These are phyloP conservation scores for Hordeum marinum DNA, from an alignment of 176 grass and related monocot genomes.

Conservation along the genomic window DNA sequence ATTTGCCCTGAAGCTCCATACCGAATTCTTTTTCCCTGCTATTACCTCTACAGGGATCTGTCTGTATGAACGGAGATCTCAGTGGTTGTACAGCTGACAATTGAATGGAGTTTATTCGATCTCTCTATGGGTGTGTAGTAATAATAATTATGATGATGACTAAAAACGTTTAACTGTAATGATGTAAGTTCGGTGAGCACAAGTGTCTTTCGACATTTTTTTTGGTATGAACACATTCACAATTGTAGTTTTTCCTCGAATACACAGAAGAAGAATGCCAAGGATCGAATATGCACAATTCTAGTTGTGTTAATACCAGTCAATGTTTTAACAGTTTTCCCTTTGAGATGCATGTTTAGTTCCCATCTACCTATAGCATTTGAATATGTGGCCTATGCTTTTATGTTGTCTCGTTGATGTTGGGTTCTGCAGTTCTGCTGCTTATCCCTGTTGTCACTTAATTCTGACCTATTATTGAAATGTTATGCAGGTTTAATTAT, in stretches of 20 bases:
- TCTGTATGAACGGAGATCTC: background rate
- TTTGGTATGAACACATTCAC: background rate
- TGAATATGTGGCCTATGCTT: background rate
- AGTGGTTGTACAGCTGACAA: background rate
- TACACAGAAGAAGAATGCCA: background rate
- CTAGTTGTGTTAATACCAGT: background rate
- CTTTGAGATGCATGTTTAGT: background rate
- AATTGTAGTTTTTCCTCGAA: background rate
- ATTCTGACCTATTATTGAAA: background rate
- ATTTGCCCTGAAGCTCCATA: background rate
- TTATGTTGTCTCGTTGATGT: background rate
- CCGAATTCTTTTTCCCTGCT: background rate
- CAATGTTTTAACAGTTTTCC: background rate
- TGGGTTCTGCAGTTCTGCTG: background rate
- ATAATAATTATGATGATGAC: background rate
- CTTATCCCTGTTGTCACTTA: background rate
- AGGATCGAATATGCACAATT: background rate
- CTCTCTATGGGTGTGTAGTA: background rate
- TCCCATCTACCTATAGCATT: background rate
- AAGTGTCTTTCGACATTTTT: background rate
- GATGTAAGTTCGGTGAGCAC: background rate
- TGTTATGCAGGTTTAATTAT: constrained; percentile 86
- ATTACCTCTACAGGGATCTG: background rate
- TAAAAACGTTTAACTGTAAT: background rate
- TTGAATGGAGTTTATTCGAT: background rate